phyloP scores from a whole-genome alignment of 179 eudicot species.

The Patellifolia procumbens region DNA sequence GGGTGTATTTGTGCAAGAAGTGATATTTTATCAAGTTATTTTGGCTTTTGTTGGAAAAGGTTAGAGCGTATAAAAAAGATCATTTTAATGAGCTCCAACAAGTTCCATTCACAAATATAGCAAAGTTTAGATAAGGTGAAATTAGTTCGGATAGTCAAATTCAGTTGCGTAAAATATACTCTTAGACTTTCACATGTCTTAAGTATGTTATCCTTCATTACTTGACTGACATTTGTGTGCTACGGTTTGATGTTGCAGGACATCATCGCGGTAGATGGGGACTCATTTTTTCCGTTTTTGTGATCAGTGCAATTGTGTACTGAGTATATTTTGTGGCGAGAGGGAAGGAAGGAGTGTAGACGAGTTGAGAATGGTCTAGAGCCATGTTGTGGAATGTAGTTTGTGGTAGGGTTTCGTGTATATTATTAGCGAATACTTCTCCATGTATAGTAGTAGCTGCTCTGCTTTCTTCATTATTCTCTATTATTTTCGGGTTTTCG shows the following conservation, averaged over 20 bases:
- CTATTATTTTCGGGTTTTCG: not conserved
- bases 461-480: not conserved
- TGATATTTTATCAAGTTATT: too few relatives aligned
- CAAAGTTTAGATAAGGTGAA: too few relatives aligned
- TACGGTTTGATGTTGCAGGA: conserved; percentile 45
- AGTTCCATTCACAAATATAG: too few relatives aligned
- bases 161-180: not conserved
- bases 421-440: conserved; percentile 31
- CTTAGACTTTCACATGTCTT: not conserved
- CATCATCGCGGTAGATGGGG: conserved; percentile 37
- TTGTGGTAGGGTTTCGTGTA: conserved; percentile 40
- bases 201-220: not conserved
- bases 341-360: not conserved
- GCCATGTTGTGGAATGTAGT: conserved; percentile 28
- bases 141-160: too few relatives aligned
- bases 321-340: conserved; percentile 25
- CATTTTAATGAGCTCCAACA: too few relatives aligned
- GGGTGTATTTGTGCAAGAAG: too few relatives aligned
- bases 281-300: conserved; percentile 42
- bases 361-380: conserved; percentile 15
- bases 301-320: conserved; percentile 42
- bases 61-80: too few relatives aligned
- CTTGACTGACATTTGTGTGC: conserved; percentile 10
- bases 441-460: conserved; percentile 43
- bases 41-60: too few relatives aligned